Evolutionary conservation across 257 asterid genomes (phyloP).

Genomic region (Linaria vulgaris): DNA sequence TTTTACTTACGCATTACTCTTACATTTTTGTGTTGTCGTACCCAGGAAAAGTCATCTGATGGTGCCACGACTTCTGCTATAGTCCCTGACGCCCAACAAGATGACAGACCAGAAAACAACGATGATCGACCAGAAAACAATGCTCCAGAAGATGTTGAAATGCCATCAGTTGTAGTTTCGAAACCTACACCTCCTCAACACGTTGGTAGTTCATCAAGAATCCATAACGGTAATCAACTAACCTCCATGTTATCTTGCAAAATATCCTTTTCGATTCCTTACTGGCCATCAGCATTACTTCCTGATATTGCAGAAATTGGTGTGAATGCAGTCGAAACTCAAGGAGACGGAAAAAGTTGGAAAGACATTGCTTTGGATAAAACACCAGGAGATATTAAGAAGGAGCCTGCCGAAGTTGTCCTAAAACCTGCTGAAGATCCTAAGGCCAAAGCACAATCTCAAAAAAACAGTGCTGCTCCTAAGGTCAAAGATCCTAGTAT

Average conservation of each 20-base stretch:
- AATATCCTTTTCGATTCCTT: not conserved
- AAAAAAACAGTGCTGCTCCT: not conserved
- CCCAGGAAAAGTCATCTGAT: constrained; percentile 17
- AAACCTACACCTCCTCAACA: constrained; percentile 7
- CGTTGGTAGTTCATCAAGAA: not conserved
- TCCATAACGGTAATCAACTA: constrained; percentile 17
- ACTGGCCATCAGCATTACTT: not conserved
- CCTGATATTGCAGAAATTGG: constrained; percentile 4
- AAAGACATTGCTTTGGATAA: constrained; percentile 32
- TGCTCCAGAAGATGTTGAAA: not conserved
- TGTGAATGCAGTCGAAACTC: not conserved
- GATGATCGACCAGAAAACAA: constrained; percentile 2
- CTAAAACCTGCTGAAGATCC: not conserved
- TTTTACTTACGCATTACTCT: no score
- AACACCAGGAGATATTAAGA: not conserved
- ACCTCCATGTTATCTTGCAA: not conserved
- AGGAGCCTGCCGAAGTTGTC: not conserved
- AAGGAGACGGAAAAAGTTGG: constrained; percentile 20
- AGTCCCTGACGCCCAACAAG: constrained; percentile 14
- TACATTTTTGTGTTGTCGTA: no score
- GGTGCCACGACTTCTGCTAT: constrained; percentile 2
- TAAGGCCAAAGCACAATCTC: not conserved
- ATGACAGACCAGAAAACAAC: constrained; percentile 11
- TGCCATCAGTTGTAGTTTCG: constrained; percentile 1
- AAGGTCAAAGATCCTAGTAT: not conserved